Conservation (phyloP, 108 stramenopile species). For the Hondaea fermentalgiana region DNA sequence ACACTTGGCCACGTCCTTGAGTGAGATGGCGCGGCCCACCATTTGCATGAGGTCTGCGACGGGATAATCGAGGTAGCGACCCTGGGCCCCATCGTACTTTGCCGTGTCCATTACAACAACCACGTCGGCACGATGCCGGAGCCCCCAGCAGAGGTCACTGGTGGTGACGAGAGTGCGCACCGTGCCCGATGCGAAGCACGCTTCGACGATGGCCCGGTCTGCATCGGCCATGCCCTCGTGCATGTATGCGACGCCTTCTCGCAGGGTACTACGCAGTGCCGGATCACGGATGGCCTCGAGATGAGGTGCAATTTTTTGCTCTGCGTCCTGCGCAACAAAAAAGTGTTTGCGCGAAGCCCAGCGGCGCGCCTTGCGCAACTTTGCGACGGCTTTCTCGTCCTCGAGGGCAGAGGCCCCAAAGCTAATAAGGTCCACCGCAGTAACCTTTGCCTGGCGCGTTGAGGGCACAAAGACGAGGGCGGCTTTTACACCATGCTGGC, state of each 20-base stretch:
- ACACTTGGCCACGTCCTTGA: slow-evolving; percentile 64
- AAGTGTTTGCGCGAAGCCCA: not conserved
- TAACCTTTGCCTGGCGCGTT: slow-evolving; percentile 87
- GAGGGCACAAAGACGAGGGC: slow-evolving; percentile 85
- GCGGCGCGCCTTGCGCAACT: not conserved
- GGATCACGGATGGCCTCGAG: slow-evolving; percentile 58
- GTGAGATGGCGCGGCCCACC: slow-evolving; percentile 74
- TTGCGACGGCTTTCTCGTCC: slow-evolving; percentile 21
- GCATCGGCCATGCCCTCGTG: slow-evolving; percentile 73
- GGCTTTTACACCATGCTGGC: slow-evolving; percentile 46
- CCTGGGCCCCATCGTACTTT: slow-evolving; percentile 75
- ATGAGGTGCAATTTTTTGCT: slow-evolving; percentile 20
- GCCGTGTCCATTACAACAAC: slow-evolving; percentile 94
- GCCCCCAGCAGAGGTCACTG: slow-evolving; percentile 71
- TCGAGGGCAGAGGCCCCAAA: slow-evolving; percentile 49
- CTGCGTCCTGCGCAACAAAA: slow-evolving; percentile 22
- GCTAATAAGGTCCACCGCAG: slow-evolving; percentile 92
- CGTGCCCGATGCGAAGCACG: slow-evolving; percentile 55
- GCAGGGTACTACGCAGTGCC: slow-evolving; percentile 70
- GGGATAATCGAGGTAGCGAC: slow-evolving; percentile 85
- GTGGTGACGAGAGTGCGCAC: slow-evolving; percentile 77
- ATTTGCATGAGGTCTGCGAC: slow-evolving; percentile 85
- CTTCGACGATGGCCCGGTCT: slow-evolving; percentile 64
- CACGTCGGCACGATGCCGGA: slow-evolving; percentile 59
- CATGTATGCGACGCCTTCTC: slow-evolving; percentile 79